These are phyloP conservation scores for Colletotrichum cordylinicola DNA, from an alignment of 2,329 filamentous ascomycete genomes.

Conservation along the genomic window DNA sequence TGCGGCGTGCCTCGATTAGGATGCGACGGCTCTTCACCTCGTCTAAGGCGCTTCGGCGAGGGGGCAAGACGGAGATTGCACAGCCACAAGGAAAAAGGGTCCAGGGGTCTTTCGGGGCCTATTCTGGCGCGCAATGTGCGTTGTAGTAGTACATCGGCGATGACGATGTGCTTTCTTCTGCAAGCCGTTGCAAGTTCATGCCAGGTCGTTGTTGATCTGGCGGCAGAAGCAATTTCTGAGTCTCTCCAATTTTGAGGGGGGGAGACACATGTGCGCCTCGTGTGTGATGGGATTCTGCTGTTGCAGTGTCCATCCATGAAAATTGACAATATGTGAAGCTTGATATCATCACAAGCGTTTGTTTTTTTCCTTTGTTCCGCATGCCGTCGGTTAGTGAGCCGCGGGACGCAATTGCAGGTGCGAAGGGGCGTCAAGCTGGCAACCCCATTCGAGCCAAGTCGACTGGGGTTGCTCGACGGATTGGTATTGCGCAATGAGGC, in stretches of 20 bases:
- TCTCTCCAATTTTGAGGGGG: neutral
- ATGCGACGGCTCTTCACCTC: neutral
- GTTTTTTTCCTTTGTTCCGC: neutral
- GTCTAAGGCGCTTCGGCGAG: neutral
- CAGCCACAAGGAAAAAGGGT: slow-evolving; percentile 19
- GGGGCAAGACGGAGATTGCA: slow-evolving; percentile 18
- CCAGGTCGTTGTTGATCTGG: neutral
- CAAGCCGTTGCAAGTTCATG: neutral
- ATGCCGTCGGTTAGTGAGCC: neutral
- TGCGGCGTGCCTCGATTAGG: neutral
- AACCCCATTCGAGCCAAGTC: neutral
- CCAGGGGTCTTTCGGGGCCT: slow-evolving; percentile 29
- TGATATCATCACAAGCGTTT: neutral
- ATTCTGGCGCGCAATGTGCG: slow-evolving; percentile 27
- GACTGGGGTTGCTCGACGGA: neutral
- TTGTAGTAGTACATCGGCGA: neutral
- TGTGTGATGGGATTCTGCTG: neutral
- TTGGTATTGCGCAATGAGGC: neutral
- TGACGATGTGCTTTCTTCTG: neutral
- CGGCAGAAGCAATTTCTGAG: neutral
- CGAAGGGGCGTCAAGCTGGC: neutral
- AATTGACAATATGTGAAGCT: neutral
- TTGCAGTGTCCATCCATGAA: neutral
- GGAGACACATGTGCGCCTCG: neutral
- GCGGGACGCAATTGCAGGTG: neutral